Percentiles rank a stretch among this genome's conserved stretches.
phyloP scores from a whole-genome alignment of 2,329 filamentous ascomycete genomes.

The Fusarium xyrophilum region DNA sequence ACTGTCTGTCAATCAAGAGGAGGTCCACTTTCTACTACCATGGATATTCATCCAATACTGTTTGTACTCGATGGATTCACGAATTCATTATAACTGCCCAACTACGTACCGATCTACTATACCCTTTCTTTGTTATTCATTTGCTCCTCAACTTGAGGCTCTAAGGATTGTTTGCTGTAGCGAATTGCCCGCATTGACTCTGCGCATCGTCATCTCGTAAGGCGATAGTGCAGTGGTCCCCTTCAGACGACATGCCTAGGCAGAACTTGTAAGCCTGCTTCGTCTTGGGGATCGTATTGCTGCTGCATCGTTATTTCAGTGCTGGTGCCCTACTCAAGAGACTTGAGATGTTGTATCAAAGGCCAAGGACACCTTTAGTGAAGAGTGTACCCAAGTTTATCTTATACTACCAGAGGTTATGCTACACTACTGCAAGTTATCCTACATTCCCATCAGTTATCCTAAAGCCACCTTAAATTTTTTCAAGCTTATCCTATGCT shows the following conservation, averaged over 20 bases:
- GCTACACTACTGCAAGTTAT: no score
- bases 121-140: not conserved
- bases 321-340: not conserved
- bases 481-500: not conserved
- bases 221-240: not conserved
- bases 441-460: not conserved
- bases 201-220: slow-evolving; percentile 1
- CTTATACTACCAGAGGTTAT: not conserved
- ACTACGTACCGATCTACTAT: not conserved
- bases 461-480: not conserved
- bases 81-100: not conserved
- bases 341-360: not conserved
- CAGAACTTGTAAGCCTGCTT: not conserved
- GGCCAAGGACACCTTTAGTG: not conserved
- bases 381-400: not conserved
- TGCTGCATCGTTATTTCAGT: not conserved
- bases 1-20: slow-evolving; percentile 6
- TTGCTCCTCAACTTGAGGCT: not conserved
- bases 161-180: not conserved
- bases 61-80: slow-evolving; percentile 7
- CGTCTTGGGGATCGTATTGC: not conserved
- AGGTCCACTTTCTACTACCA: not conserved
- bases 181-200: not conserved
- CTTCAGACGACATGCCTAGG: not conserved
- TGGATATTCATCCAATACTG: not conserved